Evolutionary conservation across 2,329 filamentous ascomycete species (phyloP), one percentile per base, ranked within the genome.

Genomic region (Domatiomyces globalis): DNA sequence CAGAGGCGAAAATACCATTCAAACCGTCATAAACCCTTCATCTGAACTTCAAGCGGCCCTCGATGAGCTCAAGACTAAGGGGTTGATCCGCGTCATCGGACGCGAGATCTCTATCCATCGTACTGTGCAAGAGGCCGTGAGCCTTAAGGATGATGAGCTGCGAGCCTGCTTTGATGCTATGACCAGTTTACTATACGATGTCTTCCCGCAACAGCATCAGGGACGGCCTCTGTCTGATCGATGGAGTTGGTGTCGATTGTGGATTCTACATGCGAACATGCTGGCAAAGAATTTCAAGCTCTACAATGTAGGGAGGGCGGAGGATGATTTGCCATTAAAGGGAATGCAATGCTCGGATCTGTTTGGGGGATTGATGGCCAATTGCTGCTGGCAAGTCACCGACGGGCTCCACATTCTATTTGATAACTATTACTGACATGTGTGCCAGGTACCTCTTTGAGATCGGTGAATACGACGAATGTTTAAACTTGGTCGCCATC

Each of bases 381-480:
- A 53, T 29, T 43, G 43, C n/a, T 15, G 33, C 7, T 51, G 49
- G 49, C 48, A 53, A 5, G 49, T 25, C 22, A 3, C 22, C 22
- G 22, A 6, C 22, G 22, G 6, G 3, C 22, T 25, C 22, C 22
- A 25, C 22, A 25, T 25, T 25, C 22, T 25, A 25, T 6, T 25
- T 25, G 22, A 6, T 25, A 3, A 25, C 22, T 6, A 25, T 25
- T 4, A 25, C 22, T 25, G 22, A 25, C 22, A 25, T 25, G 22
- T 25, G 22, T 25, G 22, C 19, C 19, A 51, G 51, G 51, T 53
- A 53, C 17, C 51, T 53, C 12, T 51, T 51, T 36, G 51, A 53
- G 20, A 48, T 53, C 20, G 51, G 27, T 18, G 51, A 51, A 18
- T 48, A 51, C 17, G 51, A 51, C 17, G 51, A 51, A 48, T 22